These are phyloP conservation scores for Zymoseptoria tritici DNA, from an alignment of 2,329 filamentous ascomycete species.

Conservation along the genomic window DNA sequence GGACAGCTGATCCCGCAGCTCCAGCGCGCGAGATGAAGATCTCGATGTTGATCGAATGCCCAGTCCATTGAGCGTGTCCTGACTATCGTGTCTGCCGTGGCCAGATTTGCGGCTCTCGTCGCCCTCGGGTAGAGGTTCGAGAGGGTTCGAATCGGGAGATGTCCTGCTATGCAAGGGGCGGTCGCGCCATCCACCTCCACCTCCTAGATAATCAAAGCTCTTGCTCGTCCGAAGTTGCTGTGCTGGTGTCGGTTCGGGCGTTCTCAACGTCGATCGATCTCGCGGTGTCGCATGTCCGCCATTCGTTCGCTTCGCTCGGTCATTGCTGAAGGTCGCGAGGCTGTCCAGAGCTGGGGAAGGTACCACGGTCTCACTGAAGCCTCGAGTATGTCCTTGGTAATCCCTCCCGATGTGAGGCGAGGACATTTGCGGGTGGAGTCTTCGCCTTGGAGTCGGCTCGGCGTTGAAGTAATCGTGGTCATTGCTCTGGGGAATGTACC, in stretches of 20 bases:
- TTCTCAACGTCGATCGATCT: conserved; percentile 14
- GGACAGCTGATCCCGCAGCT: conserved; percentile 76
- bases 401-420: conserved; percentile 24
- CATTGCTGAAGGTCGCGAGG: conserved; percentile 4
- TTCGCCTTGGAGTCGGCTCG: conserved; percentile 8
- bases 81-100: conserved; percentile 9
- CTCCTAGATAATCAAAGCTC: conserved; percentile 19
- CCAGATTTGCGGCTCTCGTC: conserved; percentile 19
- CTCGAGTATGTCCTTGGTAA: conserved; percentile 47
- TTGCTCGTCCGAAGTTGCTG: conserved; percentile 27
- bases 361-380: conserved; percentile 55
- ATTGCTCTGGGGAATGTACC: conserved; percentile 16
- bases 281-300: conserved; percentile 4
- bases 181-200: conserved; percentile 11
- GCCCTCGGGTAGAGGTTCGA: conserved; percentile 39
- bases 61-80: conserved; percentile 16
- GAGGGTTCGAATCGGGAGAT: conserved; percentile 32
- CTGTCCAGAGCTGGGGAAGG: conserved; percentile 28
- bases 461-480: conserved; percentile 9
- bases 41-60: conserved; percentile 61
- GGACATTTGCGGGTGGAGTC: conserved; percentile 24
- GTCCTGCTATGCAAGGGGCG: conserved; percentile 28
- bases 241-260: conserved; percentile 10
- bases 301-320: background rate
- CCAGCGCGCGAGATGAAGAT: conserved; percentile 63